A percentile compares a stretch with the other conserved stretches of the same genome.
phyloP scores from a whole-genome alignment of 2,329 filamentous ascomycete genomes.

The Claviceps sp. region DNA sequence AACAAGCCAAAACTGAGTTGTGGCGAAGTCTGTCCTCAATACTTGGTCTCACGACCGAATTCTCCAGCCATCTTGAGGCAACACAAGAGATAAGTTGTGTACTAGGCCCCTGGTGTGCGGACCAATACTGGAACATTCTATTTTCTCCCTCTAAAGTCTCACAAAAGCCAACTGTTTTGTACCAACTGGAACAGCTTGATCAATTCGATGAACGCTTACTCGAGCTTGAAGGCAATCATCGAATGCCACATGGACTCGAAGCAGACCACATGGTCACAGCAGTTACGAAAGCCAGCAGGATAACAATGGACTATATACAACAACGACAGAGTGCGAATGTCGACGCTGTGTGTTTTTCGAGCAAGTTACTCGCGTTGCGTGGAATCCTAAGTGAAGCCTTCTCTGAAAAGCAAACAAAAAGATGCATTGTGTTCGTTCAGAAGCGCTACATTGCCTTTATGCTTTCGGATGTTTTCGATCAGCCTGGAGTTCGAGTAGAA shows the following conservation, averaged over 20 bases:
- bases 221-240: not conserved
- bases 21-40: conserved; percentile 39
- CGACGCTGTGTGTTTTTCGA: conserved; percentile 39
- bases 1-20: conserved; percentile 48
- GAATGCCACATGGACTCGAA: not conserved
- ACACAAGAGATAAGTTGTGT: conserved; percentile 47
- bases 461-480: conserved; percentile 53
- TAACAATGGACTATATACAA: not conserved
- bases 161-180: conserved; percentile 38
- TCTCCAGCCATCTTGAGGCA: conserved; percentile 46
- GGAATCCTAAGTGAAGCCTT: conserved; percentile 52
- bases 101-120: conserved; percentile 74
- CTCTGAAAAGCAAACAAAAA: conserved; percentile 32
- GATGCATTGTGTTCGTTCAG: conserved; percentile 79
- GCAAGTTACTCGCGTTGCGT: conserved; percentile 56
- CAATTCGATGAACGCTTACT: not conserved
- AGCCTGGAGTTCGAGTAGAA: conserved; percentile 38
- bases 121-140: conserved; percentile 60
- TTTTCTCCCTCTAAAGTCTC: conserved; percentile 51
- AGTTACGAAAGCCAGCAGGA: not conserved
- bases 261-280: not conserved
- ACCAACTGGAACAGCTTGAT: not conserved
- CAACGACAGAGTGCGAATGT: conserved; percentile 3
- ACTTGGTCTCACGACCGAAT: conserved; percentile 26
- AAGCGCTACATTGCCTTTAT: conserved; percentile 64